Evolutionary conservation across 2,329 filamentous ascomycete species (phyloP).

Genomic region (Phaeosphaeria sp.): DNA sequence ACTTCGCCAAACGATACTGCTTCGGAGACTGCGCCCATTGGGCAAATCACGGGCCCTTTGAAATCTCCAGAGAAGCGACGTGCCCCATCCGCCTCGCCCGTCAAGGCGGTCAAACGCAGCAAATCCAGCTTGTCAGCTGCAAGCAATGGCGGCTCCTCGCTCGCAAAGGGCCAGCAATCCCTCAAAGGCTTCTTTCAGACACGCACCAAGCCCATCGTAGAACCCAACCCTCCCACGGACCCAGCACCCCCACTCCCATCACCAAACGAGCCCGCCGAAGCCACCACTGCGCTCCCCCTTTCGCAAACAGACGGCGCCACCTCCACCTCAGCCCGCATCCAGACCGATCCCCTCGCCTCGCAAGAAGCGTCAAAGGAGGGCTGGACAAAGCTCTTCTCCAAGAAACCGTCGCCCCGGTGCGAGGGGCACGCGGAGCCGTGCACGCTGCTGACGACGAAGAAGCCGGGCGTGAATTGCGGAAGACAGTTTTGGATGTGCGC

Average conservation of each 20-base stretch:
- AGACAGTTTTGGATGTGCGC: constrained; percentile 71
- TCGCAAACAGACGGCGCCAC: constrained; percentile 5
- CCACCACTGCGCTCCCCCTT: constrained; percentile 6
- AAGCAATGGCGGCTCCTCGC: constrained; percentile 28
- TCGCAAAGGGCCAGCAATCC: constrained; percentile 63
- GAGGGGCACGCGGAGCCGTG: constrained; percentile 86
- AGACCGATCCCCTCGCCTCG: constrained; percentile 43
- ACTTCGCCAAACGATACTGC: constrained; percentile 9
- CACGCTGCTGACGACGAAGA: constrained; percentile 83
- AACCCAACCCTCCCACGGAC: constrained; percentile 6
- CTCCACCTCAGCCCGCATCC: constrained; percentile 6
- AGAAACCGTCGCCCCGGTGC: constrained; percentile 76
- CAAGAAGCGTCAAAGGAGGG: constrained; percentile 75
- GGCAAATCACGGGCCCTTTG: constrained; percentile 17
- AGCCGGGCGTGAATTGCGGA: constrained; percentile 81
- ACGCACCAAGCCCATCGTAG: constrained; percentile 44
- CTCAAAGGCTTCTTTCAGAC: constrained; percentile 76
- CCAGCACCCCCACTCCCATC: constrained; percentile 6
- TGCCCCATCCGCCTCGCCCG: constrained; percentile 24
- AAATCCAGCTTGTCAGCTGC: constrained; percentile 50
- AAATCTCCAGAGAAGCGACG: constrained; percentile 41
- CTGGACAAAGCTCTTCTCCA: constrained; percentile 85
- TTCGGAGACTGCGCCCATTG: constrained; percentile 6
- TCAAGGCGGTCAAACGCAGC: constrained; percentile 54
- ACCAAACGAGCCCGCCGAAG: constrained; percentile 2